Percentiles rank a stretch among this genome's conserved stretches.
Conservation (phyloP, 2,329 filamentous ascomycete genomes). For the Colletotrichum karsti region DNA sequence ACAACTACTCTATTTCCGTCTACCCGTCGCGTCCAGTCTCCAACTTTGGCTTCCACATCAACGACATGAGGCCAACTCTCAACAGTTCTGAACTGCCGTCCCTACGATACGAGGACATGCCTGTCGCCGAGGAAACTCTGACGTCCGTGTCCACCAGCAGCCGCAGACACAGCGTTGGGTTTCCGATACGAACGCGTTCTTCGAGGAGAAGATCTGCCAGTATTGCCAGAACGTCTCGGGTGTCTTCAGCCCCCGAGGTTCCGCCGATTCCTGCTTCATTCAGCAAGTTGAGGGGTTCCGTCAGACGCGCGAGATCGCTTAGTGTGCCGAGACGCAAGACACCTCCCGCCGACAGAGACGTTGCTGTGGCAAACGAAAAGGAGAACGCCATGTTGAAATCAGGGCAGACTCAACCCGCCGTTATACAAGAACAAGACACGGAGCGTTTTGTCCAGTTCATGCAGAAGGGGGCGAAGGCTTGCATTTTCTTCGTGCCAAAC, state of each 20-base stretch:
- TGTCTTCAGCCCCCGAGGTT: not conserved
- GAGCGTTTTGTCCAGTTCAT: not conserved
- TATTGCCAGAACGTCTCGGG: not conserved
- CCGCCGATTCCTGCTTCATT: not conserved
- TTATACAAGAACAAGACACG: not conserved
- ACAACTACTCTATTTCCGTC: not conserved
- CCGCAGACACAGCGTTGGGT: not conserved
- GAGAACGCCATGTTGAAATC: not conserved
- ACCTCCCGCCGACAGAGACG: not conserved
- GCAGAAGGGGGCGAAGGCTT: conserved; percentile 7
- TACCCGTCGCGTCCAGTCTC: not conserved
- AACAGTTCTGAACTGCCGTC: not conserved
- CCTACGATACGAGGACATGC: conserved; percentile 5
- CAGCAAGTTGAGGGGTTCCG: not conserved
- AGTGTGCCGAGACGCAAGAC: not conserved
- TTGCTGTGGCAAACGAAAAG: not conserved
- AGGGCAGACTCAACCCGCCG: not conserved
- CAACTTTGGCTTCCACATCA: not conserved
- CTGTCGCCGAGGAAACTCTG: not conserved
- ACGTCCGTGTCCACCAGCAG: not conserved
- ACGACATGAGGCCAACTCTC: not conserved
- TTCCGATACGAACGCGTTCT: not conserved
- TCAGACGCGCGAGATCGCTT: not conserved
- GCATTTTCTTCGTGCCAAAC: not conserved
- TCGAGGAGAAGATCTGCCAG: not conserved